Conservation (phyloP, 768 basidiomycete genomes). For the Pisolithus tinctorius region DNA sequence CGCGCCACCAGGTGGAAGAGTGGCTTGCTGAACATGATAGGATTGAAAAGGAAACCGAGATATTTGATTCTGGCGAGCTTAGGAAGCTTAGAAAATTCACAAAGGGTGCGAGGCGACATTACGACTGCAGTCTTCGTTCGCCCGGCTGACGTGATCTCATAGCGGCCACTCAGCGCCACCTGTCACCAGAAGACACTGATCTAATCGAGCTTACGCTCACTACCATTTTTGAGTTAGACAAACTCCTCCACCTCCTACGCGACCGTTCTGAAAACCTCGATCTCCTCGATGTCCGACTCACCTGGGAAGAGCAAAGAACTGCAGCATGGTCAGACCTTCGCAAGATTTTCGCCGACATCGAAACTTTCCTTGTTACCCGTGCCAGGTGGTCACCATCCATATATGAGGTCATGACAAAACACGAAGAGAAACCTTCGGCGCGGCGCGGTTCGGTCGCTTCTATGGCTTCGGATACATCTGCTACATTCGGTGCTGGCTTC, state of each 20-base stretch:
- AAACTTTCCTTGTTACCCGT: slow-evolving; percentile 51
- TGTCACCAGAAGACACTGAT: slow-evolving; percentile 85
- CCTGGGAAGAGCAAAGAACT: slow-evolving; percentile 75
- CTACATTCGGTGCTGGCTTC: slow-evolving; percentile 39
- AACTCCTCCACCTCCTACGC: slow-evolving; percentile 75
- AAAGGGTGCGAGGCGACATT: slow-evolving; percentile 53
- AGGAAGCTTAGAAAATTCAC: slow-evolving; percentile 80
- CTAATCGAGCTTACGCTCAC: slow-evolving; percentile 86
- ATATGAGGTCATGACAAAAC: slow-evolving; percentile 46
- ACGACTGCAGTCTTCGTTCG: neutral
- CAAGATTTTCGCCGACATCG: slow-evolving; percentile 56
- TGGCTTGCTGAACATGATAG: slow-evolving; percentile 78
- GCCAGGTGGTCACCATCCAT: slow-evolving; percentile 68
- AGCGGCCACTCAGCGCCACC: slow-evolving; percentile 81
- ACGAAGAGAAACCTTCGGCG: slow-evolving; percentile 29
- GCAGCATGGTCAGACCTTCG: slow-evolving; percentile 65
- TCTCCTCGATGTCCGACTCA: slow-evolving; percentile 61
- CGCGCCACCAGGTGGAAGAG: slow-evolving; percentile 54
- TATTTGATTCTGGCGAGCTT: slow-evolving; percentile 81
- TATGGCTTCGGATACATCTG: slow-evolving; percentile 52
- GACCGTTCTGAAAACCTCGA: slow-evolving; percentile 76
- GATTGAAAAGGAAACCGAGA: slow-evolving; percentile 84
- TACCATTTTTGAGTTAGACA: slow-evolving; percentile 82
- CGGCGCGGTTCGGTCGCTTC: slow-evolving; percentile 38
- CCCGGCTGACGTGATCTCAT: slow-evolving; percentile 6